A percentile compares a stretch with the other conserved stretches of the same genome.
Evolutionary conservation across 2,329 filamentous ascomycete genomes (phyloP).

Genomic region (Cercospora brassicicola): DNA sequence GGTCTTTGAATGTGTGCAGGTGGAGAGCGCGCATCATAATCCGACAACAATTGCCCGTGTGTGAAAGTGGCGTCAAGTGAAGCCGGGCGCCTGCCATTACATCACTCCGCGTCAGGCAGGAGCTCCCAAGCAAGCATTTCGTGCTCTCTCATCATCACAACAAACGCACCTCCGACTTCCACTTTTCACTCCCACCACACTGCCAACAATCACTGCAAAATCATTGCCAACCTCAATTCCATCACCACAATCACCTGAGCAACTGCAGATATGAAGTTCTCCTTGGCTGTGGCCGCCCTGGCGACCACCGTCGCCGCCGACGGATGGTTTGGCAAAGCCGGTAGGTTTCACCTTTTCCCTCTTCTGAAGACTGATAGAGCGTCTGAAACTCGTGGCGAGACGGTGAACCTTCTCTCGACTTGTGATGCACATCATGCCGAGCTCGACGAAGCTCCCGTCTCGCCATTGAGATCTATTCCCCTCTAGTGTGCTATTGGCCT

Average conservation of each 20-base stretch:
- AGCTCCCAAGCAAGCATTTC: not conserved
- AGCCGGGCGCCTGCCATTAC: not conserved
- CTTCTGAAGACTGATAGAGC: not conserved
- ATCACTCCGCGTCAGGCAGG: slow-evolving; percentile 6
- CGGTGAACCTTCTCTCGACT: not conserved
- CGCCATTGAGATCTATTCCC: not conserved
- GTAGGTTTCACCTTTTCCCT: slow-evolving; percentile 54
- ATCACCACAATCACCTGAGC: not conserved
- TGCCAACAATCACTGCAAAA: not conserved
- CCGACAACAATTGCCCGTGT: not conserved
- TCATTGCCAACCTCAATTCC: not conserved
- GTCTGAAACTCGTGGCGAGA: not conserved
- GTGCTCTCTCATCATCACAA: not conserved
- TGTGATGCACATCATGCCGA: not conserved
- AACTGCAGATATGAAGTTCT: slow-evolving; percentile 69
- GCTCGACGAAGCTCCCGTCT: not conserved
- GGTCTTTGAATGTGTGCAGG: not conserved
- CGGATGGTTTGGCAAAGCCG: slow-evolving; percentile 82
- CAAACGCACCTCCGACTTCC: not conserved
- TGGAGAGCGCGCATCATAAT: not conserved
- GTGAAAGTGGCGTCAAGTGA: not conserved
- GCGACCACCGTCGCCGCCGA: slow-evolving; percentile 70
- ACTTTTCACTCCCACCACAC: not conserved
- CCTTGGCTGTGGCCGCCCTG: slow-evolving; percentile 69
- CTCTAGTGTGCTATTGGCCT: slow-evolving; percentile 19